phyloP scores from a whole-genome alignment of 2,329 filamentous ascomycete genomes.

The Calonectria pseudoturangicola region DNA sequence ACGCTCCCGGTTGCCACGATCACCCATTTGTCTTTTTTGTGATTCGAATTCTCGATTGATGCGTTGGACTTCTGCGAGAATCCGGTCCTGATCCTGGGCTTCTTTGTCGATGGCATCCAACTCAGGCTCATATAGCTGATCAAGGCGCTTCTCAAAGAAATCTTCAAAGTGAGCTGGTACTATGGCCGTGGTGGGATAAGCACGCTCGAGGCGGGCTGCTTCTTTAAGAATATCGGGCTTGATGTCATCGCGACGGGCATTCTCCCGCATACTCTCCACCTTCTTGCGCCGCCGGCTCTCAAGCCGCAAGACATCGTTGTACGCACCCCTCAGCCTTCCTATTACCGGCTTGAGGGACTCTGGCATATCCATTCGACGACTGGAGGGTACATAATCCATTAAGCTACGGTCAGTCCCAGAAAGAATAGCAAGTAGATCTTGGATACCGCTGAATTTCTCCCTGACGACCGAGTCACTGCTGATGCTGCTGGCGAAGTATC shows the following conservation, averaged over 20 bases:
- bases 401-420: conserved; percentile 87
- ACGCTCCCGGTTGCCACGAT: conserved; percentile 79
- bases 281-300: conserved; percentile 88
- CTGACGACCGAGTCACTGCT: conserved; percentile 78
- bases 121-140: conserved; percentile 85
- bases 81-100: conserved; percentile 82
- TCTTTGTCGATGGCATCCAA: conserved; percentile 83
- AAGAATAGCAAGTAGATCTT: conserved; percentile 84
- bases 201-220: conserved; percentile 88
- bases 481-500: conserved; percentile 83
- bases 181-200: conserved; percentile 88
- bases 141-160: conserved; percentile 89
- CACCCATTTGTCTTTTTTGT: conserved; percentile 80
- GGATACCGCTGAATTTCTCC: conserved; percentile 85
- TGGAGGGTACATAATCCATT: conserved; percentile 92
- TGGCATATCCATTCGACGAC: conserved; percentile 85
- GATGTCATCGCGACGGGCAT: conserved; percentile 91
- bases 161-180: conserved; percentile 93
- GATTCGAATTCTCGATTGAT: conserved; percentile 86
- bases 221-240: conserved; percentile 89
- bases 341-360: conserved; percentile 88
- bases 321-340: conserved; percentile 82
- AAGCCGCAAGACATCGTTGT: conserved; percentile 89
- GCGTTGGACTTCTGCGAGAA: conserved; percentile 81
- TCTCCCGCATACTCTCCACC: conserved; percentile 85